Conservation (phyloP, 2,329 filamentous ascomycete species). For the Leptoxyphium fumago region DNA sequence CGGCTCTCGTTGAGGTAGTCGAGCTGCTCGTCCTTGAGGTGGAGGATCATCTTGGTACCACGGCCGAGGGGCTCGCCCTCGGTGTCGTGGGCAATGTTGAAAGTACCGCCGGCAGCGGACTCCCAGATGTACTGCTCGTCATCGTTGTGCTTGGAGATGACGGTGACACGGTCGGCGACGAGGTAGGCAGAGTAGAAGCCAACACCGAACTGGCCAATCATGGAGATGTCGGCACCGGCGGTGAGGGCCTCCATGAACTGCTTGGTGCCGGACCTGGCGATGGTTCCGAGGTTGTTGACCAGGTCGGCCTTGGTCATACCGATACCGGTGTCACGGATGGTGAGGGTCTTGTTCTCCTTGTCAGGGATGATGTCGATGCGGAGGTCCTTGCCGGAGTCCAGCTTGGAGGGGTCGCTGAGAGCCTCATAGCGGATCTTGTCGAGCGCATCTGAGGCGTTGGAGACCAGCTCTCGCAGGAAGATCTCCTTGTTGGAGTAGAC, state of each 20-base stretch:
- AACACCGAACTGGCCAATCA: constrained; percentile 99
- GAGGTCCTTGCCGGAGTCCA: constrained; percentile 94
- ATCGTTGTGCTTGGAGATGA: constrained; percentile 98
- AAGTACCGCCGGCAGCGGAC: constrained; percentile 92
- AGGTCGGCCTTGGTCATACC: constrained; percentile 99
- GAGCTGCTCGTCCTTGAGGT: constrained; percentile 97
- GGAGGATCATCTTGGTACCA: constrained; percentile 94
- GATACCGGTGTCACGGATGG: constrained; percentile 95
- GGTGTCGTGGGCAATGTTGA: constrained; percentile 81
- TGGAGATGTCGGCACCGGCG: constrained; percentile 96
- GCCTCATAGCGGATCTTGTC: constrained; percentile 99
- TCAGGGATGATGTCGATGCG: constrained; percentile 98
- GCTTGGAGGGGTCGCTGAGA: constrained; percentile 90
- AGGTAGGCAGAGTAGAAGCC: constrained; percentile 99
- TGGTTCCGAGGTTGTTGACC: constrained; percentile 99
- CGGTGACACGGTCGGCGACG: constrained; percentile 88
- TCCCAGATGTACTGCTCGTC: constrained; percentile 99
- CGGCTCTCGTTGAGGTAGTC: constrained; percentile 98
- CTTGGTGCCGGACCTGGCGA: constrained; percentile 98
- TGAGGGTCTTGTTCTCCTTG: constrained; percentile 94
- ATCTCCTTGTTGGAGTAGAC: constrained; percentile 99
- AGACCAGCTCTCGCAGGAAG: constrained; percentile 95
- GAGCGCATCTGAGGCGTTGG: constrained; percentile 95
- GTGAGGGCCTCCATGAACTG: constrained; percentile 99
- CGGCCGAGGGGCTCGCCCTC: constrained; percentile 84